Conservation (phyloP, 768 basidiomycete species). For the Trichaptum fuscoviolaceum region DNA sequence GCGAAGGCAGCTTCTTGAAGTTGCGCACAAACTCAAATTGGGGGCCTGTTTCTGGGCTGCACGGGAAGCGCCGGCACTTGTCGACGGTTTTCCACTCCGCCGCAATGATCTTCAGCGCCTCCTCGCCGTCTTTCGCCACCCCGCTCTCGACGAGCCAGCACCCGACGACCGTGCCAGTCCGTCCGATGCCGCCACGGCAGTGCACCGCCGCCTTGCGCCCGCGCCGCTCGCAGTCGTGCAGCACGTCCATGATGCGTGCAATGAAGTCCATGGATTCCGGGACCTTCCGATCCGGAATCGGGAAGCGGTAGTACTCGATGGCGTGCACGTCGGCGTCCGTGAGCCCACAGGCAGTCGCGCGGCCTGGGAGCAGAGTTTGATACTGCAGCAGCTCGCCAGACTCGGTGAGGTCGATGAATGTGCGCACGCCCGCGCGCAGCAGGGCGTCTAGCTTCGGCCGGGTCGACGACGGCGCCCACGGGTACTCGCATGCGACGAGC, state of each 20-base stretch:
- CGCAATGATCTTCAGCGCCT: slow-evolving; percentile 61
- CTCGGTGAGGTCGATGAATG: slow-evolving; percentile 84
- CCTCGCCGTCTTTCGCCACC: slow-evolving; percentile 53
- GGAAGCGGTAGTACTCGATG: slow-evolving; percentile 75
- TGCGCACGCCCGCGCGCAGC: slow-evolving; percentile 66
- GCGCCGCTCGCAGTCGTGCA: slow-evolving; percentile 53
- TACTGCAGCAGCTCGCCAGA: slow-evolving; percentile 70
- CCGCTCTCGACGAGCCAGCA: slow-evolving; percentile 75
- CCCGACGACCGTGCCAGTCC: slow-evolving; percentile 58
- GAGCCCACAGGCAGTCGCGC: slow-evolving; percentile 52
- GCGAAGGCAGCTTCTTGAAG: slow-evolving; percentile 28
- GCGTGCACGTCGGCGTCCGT: slow-evolving; percentile 30
- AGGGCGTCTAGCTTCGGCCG: slow-evolving; percentile 71
- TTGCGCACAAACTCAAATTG: slow-evolving; percentile 72
- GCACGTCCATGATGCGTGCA: slow-evolving; percentile 50
- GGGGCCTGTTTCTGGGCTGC: slow-evolving; percentile 74
- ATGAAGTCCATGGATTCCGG: slow-evolving; percentile 58
- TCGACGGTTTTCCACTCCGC: slow-evolving; percentile 70
- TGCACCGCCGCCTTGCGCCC: slow-evolving; percentile 68
- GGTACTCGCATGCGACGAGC: slow-evolving; percentile 78
- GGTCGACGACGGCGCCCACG: slow-evolving; percentile 57
- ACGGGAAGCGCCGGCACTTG: slow-evolving; percentile 70
- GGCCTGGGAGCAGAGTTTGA: slow-evolving; percentile 44
- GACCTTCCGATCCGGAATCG: slow-evolving; percentile 67
- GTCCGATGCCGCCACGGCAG: slow-evolving; percentile 74